Percentiles rank a stretch among this genome's conserved stretches.
phyloP scores from a whole-genome alignment of 805 yeast genomes.

The Candida broadrunensis region DNA sequence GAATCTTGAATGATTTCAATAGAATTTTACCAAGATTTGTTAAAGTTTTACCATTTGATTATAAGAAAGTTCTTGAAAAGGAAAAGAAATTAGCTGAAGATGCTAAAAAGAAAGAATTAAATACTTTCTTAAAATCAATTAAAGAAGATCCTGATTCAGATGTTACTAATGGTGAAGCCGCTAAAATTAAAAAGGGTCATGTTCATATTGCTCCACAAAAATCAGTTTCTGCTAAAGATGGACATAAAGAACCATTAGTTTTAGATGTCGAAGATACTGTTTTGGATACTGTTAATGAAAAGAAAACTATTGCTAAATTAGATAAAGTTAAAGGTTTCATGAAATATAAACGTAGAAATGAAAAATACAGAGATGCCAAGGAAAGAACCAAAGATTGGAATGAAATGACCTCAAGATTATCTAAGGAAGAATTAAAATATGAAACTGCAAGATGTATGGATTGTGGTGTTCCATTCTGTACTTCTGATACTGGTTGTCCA shows the following conservation, averaged over 20 bases:
- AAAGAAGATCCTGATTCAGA: slow-evolving; percentile 83
- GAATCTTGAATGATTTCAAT: slow-evolving; percentile 82
- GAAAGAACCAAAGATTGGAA: slow-evolving; percentile 87
- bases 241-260: slow-evolving; percentile 70
- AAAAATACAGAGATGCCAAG: slow-evolving; percentile 76
- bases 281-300: slow-evolving; percentile 62
- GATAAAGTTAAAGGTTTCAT: slow-evolving; percentile 89
- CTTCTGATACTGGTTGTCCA: slow-evolving; percentile 97
- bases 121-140: slow-evolving; percentile 62
- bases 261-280: slow-evolving; percentile 88
- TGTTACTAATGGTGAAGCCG: slow-evolving; percentile 85
- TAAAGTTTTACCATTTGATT: slow-evolving; percentile 89
- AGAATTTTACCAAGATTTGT: slow-evolving; percentile 85
- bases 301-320: slow-evolving; percentile 57
- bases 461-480: slow-evolving; percentile 99
- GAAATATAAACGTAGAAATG: slow-evolving; percentile 88
- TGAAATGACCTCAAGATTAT: slow-evolving; percentile 76
- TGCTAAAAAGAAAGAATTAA: slow-evolving; percentile 64
- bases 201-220: slow-evolving; percentile 26
- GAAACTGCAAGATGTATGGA: slow-evolving; percentile 99
- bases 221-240: slow-evolving; percentile 21
- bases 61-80: slow-evolving; percentile 80
- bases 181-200: slow-evolving; percentile 52
- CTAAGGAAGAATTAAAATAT: slow-evolving; percentile 80
- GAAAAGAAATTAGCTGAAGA: slow-evolving; percentile 66